Base-by-base conservation (phyloP, 164 flowering plant genomes). In the Litsea cubeba region DNA sequence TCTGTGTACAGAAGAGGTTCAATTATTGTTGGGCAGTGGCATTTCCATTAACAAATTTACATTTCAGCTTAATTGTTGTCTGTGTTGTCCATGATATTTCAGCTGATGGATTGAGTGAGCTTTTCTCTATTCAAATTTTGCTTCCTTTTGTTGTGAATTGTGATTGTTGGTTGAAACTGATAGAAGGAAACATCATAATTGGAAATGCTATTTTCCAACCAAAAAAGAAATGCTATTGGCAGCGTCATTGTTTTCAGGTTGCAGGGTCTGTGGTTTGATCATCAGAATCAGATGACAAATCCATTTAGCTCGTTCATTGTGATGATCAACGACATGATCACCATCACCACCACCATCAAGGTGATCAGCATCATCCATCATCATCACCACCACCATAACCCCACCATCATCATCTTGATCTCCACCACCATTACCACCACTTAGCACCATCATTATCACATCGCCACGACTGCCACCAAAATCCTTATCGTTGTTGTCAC, bases 11-110 rank as follows among this genome's bases (percentile, higher is more conserved):
- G 63, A 32, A 66, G 69, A 40, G 46, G 46, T 60, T 58, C 46
- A 58, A 20, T 60, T 8, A 18, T 46, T 20, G 23, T 30, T 76
- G 28, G 57, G 10, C 60, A 46, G 40, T 70, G 24, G 63, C 60
- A 49, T 30, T 65, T 75, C 67, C 26, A 65, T 69, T 69, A 63
- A 72, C 62, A 72, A 26, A 63, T 40, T 60, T 32, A 35, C 68
- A 54, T 54, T 54, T 54, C 60, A 54, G n/a, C n/a, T 54, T 54
- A 54, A 15, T 54, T 54, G n/a, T 40, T 40, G 60, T 54, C 60
- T 54, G 60, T 54, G 20, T 54, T 54, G 7, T 54, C n/a, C 60
- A 4, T 54, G 20, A 20, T 54, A 15, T 54, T 14, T 54, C 60
- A 54, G 60, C 20, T 54, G 60, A 54, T 54, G 60, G 60, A 54